Evolutionary conservation across 73 alveolate species (phyloP).

Genomic region (Paramecium pentaurelia): DNA sequence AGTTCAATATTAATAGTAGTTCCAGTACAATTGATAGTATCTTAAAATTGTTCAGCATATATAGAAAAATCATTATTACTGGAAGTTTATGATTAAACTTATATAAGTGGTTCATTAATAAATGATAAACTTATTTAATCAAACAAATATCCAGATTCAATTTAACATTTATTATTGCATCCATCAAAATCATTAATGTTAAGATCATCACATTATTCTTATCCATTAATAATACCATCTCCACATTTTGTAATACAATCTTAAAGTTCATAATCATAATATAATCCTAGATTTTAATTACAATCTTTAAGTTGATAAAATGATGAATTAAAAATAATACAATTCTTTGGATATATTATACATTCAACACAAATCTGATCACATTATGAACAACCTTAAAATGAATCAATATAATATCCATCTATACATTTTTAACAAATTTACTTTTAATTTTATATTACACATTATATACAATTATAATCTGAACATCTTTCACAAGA

Average conservation of each 20-base stretch:
- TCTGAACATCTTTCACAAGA: constrained; percentile 58
- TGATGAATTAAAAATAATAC: neutral
- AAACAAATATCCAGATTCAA: neutral
- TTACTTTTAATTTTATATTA: neutral
- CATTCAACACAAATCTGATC: neutral
- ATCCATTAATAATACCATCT: neutral
- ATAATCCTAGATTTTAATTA: neutral
- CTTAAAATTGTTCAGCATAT: neutral
- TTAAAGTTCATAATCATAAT: neutral
- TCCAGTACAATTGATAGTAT: neutral
- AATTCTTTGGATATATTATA: neutral
- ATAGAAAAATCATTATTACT: neutral
- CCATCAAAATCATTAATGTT: neutral
- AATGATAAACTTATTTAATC: neutral
- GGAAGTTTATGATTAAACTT: neutral
- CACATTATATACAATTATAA: constrained; percentile 62
- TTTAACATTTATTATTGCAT: neutral
- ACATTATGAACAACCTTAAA: neutral
- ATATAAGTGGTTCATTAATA: neutral
- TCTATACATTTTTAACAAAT: neutral
- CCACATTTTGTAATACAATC: neutral
- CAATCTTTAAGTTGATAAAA: neutral
- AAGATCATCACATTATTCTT: neutral
- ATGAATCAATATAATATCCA: neutral
- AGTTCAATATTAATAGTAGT: neutral